Conservation (phyloP, 202 grass and related monocot genomes). For the Sporobolus alterniflorus region DNA sequence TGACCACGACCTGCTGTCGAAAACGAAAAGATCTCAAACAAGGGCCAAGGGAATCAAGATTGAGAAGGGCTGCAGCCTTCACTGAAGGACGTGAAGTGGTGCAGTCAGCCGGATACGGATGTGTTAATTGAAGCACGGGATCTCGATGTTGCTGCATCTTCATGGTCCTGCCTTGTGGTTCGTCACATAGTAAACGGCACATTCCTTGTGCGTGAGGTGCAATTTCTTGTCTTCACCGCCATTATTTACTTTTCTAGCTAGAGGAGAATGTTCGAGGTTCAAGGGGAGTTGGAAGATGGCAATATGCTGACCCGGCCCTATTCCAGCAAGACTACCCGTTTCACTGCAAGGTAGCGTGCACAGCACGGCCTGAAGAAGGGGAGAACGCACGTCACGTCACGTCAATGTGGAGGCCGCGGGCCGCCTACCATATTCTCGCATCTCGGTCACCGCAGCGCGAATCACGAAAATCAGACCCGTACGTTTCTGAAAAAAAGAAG, state of each 20-base stretch:
- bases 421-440: neutral
- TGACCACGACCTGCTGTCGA: neutral
- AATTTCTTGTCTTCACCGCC: neutral
- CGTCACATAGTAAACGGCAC: too few species aligned
- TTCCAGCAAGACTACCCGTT: neutral
- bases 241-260: neutral
- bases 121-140: constrained; percentile 7
- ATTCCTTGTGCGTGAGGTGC: neutral
- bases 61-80: too few species aligned
- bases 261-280: neutral
- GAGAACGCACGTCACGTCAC: neutral
- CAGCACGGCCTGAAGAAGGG: too few species aligned
- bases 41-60: too few species aligned
- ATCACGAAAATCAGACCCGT: neutral
- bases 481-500: neutral
- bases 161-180: neutral
- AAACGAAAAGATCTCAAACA: neutral
- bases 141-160: neutral
- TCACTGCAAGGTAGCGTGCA: too few species aligned
- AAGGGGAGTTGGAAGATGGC: too few species aligned
- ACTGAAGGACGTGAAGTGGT: neutral
- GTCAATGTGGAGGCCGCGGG: neutral
- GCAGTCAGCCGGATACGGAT: neutral
- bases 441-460: neutral
- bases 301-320: too few species aligned